These are phyloP conservation scores for Musa acuminata DNA, from an alignment of 176 grass and related monocot species.

Conservation along the genomic window DNA sequence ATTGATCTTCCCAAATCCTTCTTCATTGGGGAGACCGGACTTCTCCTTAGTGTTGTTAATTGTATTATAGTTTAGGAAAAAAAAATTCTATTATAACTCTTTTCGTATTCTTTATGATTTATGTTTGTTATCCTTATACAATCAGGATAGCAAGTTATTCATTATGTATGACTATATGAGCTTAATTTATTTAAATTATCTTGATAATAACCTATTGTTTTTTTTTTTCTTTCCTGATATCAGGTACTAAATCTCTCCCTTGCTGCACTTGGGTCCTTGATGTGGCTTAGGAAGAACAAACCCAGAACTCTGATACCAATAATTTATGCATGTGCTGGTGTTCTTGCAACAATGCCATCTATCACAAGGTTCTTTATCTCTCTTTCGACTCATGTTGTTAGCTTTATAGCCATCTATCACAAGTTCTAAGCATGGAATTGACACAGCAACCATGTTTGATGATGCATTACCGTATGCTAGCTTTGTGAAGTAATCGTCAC, in stretches of 20 bases:
- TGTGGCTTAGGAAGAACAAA: slow-evolving; percentile 99
- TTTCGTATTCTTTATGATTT: neutral
- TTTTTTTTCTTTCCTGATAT: slow-evolving; percentile 24
- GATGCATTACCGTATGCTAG: too few species aligned
- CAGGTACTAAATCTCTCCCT: slow-evolving; percentile 95
- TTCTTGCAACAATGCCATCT: slow-evolving; percentile 94
- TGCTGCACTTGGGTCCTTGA: slow-evolving; percentile 81
- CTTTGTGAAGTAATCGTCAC: too few species aligned
- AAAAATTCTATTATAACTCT: neutral
- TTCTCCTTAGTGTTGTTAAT: too few species aligned
- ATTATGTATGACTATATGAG: neutral
- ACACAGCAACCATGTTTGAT: too few species aligned
- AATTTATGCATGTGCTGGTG: slow-evolving; percentile 83
- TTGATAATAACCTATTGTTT: neutral
- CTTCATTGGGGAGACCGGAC: too few species aligned
- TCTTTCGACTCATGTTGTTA: neutral
- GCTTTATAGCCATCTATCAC: neutral
- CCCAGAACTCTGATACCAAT: slow-evolving; percentile 81
- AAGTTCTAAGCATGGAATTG: too few species aligned
- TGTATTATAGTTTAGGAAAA: neutral
- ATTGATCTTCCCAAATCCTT: too few species aligned
- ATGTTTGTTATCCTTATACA: neutral
- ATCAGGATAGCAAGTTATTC: neutral
- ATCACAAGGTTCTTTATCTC: slow-evolving; percentile 57
- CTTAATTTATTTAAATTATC: neutral